Conservation (phyloP, 345 rosid species). For the Chamaenerion angustifolium region DNA sequence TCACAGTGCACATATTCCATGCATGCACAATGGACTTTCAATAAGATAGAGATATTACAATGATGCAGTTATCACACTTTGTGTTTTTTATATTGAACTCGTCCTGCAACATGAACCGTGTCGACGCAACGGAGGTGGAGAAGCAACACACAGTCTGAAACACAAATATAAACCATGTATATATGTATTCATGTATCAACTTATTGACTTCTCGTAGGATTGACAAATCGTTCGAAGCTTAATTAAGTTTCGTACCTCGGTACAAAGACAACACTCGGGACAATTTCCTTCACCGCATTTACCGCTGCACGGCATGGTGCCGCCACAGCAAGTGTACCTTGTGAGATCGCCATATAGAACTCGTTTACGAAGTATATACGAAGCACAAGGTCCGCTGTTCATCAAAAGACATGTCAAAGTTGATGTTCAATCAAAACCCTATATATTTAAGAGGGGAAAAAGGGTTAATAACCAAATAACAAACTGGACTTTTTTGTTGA, state of each 20-base stretch:
- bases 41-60: conserved; percentile 20
- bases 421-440: too few species aligned
- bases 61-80: conserved; percentile 64
- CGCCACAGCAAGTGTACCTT: conserved; percentile 61
- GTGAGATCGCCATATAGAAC: conserved; percentile 61
- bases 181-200: too few species aligned
- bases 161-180: not conserved
- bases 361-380: conserved; percentile 54
- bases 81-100: conserved; percentile 67
- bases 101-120: conserved; percentile 69
- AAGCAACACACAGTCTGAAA: conserved; percentile 28
- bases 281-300: conserved; percentile 49
- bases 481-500: too few species aligned
- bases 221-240: too few species aligned
- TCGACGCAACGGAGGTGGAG: conserved; percentile 44
- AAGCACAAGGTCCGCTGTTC: conserved; percentile 52
- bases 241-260: too few species aligned
- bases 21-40: not conserved
- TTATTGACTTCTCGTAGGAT: too few species aligned
- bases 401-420: too few species aligned
- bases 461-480: too few species aligned
- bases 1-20: not conserved
- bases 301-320: conserved; percentile 68
- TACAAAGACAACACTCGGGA: conserved; percentile 58
- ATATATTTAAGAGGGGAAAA: too few species aligned